These are phyloP conservation scores for Colletotrichum abscissum DNA, from an alignment of 2,329 filamentous ascomycete species.

Conservation along the genomic window DNA sequence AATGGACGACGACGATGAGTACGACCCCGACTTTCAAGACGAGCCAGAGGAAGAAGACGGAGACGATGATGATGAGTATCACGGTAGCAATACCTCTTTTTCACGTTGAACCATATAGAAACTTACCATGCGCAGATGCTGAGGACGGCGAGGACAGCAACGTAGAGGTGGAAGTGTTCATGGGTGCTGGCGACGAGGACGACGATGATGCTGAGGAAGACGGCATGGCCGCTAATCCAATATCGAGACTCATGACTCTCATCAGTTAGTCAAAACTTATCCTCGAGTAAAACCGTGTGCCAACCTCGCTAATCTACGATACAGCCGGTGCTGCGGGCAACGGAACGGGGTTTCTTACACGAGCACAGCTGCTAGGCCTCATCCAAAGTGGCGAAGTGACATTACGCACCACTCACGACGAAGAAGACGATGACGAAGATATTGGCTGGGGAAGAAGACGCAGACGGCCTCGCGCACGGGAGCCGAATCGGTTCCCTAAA, in stretches of 20 bases:
- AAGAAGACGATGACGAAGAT: constrained; percentile 50
- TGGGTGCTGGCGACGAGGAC: constrained; percentile 33
- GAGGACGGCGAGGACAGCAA: constrained; percentile 42
- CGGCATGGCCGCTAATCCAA: constrained; percentile 12
- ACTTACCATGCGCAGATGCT: constrained; percentile 34
- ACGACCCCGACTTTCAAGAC: constrained; percentile 41
- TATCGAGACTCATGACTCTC: constrained; percentile 15
- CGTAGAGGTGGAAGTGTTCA: constrained; percentile 16
- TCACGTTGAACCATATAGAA: background rate
- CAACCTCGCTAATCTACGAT: constrained; percentile 45
- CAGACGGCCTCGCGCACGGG: constrained; percentile 44
- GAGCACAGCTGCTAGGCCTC: constrained; percentile 52
- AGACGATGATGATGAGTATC: constrained; percentile 36
- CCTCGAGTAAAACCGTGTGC: constrained; percentile 38
- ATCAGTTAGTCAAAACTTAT: background rate
- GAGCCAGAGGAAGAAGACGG: constrained; percentile 40
- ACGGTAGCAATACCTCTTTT: constrained; percentile 7
- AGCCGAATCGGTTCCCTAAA: constrained; percentile 77
- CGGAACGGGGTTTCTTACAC: constrained; percentile 45
- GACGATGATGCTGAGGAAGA: constrained; percentile 39
- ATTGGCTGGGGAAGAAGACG: constrained; percentile 58
- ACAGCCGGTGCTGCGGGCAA: constrained; percentile 39
- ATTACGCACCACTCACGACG: constrained; percentile 48
- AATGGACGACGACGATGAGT: constrained; percentile 48
- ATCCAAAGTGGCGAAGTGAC: constrained; percentile 51